phyloP scores from a whole-genome alignment of 1,284 basidiomycete species.

The Apiotrichum gracile region DNA sequence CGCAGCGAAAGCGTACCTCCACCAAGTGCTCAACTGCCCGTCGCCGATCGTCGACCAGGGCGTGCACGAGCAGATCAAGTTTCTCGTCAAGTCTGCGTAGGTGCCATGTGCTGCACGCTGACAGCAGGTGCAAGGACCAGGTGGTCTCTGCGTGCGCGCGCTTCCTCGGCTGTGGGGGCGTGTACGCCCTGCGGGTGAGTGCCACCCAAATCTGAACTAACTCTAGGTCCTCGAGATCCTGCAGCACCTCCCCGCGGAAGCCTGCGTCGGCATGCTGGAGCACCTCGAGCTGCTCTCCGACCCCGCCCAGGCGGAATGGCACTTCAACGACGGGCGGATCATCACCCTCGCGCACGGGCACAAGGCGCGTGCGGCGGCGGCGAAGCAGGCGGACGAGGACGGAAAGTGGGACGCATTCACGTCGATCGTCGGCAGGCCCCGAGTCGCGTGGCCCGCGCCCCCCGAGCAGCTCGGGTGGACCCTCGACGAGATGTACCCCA shows the following conservation, averaged over 20 bases:
- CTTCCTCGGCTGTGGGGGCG: background rate
- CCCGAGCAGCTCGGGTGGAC: constrained; percentile 5
- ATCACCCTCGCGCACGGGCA: background rate
- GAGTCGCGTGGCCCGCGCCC: background rate
- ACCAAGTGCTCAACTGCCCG: background rate
- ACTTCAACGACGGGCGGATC: background rate
- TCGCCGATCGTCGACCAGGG: background rate
- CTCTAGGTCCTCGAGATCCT: background rate
- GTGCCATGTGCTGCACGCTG: background rate
- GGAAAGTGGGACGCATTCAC: background rate
- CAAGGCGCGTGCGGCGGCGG: background rate
- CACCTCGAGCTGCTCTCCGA: background rate
- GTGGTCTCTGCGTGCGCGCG: background rate
- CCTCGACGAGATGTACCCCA: background rate
- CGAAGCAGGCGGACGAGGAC: background rate
- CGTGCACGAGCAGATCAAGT: background rate
- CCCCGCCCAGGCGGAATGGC: background rate
- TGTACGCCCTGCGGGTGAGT: background rate
- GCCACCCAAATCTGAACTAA: no score
- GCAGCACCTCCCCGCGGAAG: background rate
- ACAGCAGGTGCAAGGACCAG: background rate
- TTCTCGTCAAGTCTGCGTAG: background rate
- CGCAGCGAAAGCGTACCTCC: background rate
- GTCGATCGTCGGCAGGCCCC: background rate
- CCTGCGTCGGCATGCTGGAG: background rate